Percentiles rank a stretch among this genome's conserved stretches.
These are phyloP conservation scores for Phialocephala subalpina DNA, from an alignment of 2,329 filamentous ascomycete genomes.

Conservation along the genomic window DNA sequence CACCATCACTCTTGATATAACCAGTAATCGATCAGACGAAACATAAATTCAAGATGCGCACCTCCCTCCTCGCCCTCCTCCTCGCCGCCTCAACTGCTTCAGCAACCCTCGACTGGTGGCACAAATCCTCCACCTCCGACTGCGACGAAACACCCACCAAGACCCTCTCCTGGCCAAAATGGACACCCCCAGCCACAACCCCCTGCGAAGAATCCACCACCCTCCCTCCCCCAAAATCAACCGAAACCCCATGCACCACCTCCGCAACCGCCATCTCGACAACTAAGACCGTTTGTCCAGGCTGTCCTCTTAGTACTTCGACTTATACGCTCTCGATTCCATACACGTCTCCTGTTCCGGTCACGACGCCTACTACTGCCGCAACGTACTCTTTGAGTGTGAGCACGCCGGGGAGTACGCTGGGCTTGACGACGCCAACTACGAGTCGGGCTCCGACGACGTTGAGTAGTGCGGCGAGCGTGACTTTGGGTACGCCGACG, in stretches of 20 bases:
- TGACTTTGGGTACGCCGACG: not conserved
- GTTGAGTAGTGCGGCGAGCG: not conserved
- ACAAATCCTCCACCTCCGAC: conserved; percentile 2
- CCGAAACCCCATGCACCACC: not conserved
- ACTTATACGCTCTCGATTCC: not conserved
- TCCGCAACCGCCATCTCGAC: not conserved
- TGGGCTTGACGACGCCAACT: no score
- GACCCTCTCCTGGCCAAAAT: not conserved
- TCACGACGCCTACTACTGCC: not conserved
- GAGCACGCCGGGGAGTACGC: no score
- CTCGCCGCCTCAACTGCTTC: not conserved
- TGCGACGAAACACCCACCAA: conserved; percentile 15
- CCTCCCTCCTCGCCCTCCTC: conserved; percentile 1
- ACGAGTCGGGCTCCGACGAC: no score
- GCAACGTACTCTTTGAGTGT: not conserved
- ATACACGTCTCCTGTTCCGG: not conserved
- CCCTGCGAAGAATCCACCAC: not conserved
- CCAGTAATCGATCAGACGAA: not conserved
- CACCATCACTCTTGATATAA: not conserved
- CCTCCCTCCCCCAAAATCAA: not conserved
- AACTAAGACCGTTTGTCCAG: not conserved
- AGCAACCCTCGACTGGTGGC: conserved; percentile 11
- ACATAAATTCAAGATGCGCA: conserved; percentile 13
- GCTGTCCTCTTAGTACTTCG: not conserved
- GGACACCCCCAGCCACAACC: not conserved